Base-by-base conservation (phyloP, 306 rosid genomes). In the Casuarina equisetifolia region DNA sequence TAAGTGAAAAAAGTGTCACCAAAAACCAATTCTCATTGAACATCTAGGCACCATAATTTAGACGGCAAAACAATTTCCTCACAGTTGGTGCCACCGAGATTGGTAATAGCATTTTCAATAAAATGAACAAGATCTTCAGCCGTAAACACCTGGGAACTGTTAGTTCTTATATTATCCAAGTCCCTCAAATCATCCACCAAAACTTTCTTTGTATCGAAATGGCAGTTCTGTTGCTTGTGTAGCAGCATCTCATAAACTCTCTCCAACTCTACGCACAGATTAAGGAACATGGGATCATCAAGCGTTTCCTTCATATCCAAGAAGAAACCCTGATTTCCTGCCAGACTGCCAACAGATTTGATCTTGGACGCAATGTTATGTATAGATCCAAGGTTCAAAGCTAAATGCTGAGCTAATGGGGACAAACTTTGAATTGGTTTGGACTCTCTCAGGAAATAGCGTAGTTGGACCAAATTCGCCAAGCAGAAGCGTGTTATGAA, bases 41-140 rank as follows among this genome's bases (percentile, higher is more conserved):
- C 25, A 75, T 32, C 76, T 75, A 80, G 55, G 72, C 39, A 53
- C 48, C 36, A 5, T 7, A 35, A 6, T 44, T 36, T 69, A 68
- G 68, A 80, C 7, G 59, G 76, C 42, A 25, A 76, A n/a, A 38
- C 38, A 59, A 25, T 58, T 50, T 49, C 67, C 39, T 75, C 75
- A 40, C 38, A 32, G 76, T 15, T 52, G 20, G 58, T 48, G 50
- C 80, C 80, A 49, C 74, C 35, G 3, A 80, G 80, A 72, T 81
- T 73, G 46, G 79, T 59, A 58, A 86, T 52, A 72, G 79, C 75
- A 48, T 20, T 61, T 52, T 82, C 84, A 5, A 88, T 81, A 73
- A 91, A 89, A 62, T 61, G 79, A 73, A 87, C 78, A 51, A 95
- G 97, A 84, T 88, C 94, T 57, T 82, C 83, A 49, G 91, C 89